These are phyloP conservation scores for Magnaporthiopsis incrustans DNA, from an alignment of 2,329 filamentous ascomycete genomes.

Conservation along the genomic window DNA sequence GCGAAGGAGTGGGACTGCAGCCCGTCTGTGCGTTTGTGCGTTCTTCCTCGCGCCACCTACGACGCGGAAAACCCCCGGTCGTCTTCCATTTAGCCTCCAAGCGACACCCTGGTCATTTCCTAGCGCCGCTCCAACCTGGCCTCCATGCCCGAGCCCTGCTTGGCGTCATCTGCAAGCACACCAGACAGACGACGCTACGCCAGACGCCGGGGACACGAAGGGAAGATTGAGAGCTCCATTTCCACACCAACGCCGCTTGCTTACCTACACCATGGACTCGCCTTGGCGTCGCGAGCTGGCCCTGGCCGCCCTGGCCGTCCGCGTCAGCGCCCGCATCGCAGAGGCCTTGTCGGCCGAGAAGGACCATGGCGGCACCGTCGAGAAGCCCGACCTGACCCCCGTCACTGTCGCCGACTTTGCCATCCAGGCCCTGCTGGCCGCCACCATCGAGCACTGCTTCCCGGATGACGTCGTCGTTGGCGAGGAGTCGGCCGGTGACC, in stretches of 20 bases:
- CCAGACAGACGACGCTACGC: background rate
- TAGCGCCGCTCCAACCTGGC: no score
- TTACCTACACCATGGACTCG: background rate
- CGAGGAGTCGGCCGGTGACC: constrained; percentile 43
- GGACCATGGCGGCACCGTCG: constrained; percentile 28
- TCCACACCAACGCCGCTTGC: no score
- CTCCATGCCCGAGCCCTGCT: no score
- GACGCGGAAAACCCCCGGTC: no score
- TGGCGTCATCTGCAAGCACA: background rate
- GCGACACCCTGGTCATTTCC: background rate
- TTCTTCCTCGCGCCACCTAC: background rate
- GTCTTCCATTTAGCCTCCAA: background rate
- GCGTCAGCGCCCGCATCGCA: constrained; percentile 39
- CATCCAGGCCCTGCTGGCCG: constrained; percentile 46
- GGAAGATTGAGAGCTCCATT: background rate
- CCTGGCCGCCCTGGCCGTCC: constrained; percentile 33
- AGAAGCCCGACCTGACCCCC: constrained; percentile 47
- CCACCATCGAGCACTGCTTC: constrained; percentile 40
- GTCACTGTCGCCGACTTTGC: constrained; percentile 55
- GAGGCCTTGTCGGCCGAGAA: constrained; percentile 40
- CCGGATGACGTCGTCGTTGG: constrained; percentile 45
- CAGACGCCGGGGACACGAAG: background rate
- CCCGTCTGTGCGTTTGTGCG: no score
- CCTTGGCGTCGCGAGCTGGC: constrained; percentile 33
- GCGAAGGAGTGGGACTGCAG: no score